Conservation (phyloP, 495 filamentous ascomycete genomes). For the Podospora comata region DNA sequence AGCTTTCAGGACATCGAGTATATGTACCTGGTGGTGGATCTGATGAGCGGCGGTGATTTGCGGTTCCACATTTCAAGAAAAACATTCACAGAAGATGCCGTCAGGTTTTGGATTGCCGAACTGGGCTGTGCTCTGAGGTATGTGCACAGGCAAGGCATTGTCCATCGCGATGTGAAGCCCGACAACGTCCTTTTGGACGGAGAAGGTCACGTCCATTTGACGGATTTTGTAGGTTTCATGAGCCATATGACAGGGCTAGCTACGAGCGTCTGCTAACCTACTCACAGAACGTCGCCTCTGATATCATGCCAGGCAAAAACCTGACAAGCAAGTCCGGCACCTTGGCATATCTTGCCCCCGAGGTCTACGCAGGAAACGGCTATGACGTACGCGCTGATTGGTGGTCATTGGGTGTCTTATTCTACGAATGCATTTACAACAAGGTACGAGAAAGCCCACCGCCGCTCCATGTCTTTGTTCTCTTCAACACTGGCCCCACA, state of each 20-base stretch:
- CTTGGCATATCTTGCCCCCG: constrained; percentile 90
- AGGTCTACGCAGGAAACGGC: constrained; percentile 85
- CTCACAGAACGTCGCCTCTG: constrained; percentile 90
- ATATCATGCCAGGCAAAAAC: constrained; percentile 75
- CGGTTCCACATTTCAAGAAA: constrained; percentile 98
- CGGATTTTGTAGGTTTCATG: constrained; percentile 77
- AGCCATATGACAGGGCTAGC: background rate
- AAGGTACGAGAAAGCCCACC: constrained; percentile 58
- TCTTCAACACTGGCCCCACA: background rate
- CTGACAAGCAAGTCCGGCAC: constrained; percentile 96
- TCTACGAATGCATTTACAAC: constrained; percentile 99
- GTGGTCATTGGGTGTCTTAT: constrained; percentile 96
- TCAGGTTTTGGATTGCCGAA: constrained; percentile 94
- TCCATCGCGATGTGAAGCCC: constrained; percentile 95
- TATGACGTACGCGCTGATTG: constrained; percentile 90
- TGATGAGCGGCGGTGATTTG: constrained; percentile 97
- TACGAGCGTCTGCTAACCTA: constrained; percentile 24
- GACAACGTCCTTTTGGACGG: constrained; percentile 94
- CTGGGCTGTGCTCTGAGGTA: constrained; percentile 89
- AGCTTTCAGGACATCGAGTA: constrained; percentile 99
- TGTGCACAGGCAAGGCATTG: constrained; percentile 86
- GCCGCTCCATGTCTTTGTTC: background rate
- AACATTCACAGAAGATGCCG: constrained; percentile 95
- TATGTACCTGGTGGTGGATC: constrained; percentile 97
- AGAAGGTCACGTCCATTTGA: constrained; percentile 94